Evolutionary conservation across 164 flowering plant species (phyloP).

Genomic region (Umbilicus rupestris): DNA sequence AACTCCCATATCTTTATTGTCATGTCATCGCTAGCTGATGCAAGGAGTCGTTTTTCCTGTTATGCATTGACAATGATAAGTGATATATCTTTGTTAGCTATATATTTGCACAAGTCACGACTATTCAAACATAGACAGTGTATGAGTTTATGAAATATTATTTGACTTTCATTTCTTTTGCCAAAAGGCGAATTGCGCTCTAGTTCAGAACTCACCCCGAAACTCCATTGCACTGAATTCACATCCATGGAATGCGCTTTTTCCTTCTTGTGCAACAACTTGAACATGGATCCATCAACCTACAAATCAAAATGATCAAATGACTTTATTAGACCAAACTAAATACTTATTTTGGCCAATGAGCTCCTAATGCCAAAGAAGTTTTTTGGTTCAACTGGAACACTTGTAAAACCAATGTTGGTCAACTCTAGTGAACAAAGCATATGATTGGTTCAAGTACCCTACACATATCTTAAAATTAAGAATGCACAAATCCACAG

Average conservation of each 20-base stretch:
- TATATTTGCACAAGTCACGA: neutral
- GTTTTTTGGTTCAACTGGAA: too few species aligned
- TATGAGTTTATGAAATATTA: neutral
- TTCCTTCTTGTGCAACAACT: conserved; percentile 59
- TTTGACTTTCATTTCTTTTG: neutral
- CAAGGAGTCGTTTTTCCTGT: conserved; percentile 57
- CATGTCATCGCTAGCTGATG: conserved; percentile 89
- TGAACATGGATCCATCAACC: conserved; percentile 67
- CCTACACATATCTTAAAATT: too few species aligned
- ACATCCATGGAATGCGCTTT: conserved; percentile 92
- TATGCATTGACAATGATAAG: conserved; percentile 7
- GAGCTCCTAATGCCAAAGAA: too few species aligned
- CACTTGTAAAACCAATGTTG: too few species aligned
- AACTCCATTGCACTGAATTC: conserved; percentile 84
- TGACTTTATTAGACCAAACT: neutral
- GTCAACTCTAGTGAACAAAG: too few species aligned
- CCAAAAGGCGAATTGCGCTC: neutral
- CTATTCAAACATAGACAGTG: neutral
- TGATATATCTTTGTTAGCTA: neutral
- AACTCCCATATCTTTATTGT: conserved; percentile 82
- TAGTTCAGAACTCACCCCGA: conserved; percentile 38
- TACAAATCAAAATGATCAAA: conserved; percentile 13
- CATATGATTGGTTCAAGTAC: too few species aligned
- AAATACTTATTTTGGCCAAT: too few species aligned
- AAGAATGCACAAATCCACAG: neutral